Evolutionary conservation across 2,329 filamentous ascomycete genomes (phyloP), one percentile per base, ranked within the genome.

Genomic region (Aspergillus proliferans): DNA sequence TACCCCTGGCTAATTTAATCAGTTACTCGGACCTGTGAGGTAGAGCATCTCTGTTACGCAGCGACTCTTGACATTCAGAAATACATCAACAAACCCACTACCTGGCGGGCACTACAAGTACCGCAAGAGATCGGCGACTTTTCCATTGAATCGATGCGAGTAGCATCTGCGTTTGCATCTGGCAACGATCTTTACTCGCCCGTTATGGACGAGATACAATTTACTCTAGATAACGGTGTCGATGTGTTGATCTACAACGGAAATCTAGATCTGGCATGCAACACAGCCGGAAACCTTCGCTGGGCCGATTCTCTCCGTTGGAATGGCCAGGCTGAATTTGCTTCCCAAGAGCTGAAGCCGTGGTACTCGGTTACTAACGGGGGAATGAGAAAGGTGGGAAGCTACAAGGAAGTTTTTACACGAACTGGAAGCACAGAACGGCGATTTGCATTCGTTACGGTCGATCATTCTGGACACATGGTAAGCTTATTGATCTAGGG

Each of bases 241-340:
- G 39, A 62, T 44, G 59, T 54, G 26, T 45, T 63, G 7, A 53
- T 54, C 1, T 63, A 61, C 28, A 59, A 62, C 24, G 59, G 59
- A 0, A 62, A 62, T 10, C 47, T 62, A 0, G 60, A 62, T 21
- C 41, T 62, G 8, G 60, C 59, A 3, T 63, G 60, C 22, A 63
- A 63, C 18, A 62, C 59, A 1, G 60, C 60, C 4, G 60, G 59
- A 8, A 58, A 51, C 24, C 47, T 60, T 2, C 52, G 55, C 1
- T 62, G 58, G 60, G 51, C 59, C 1, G 43, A 57, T 43, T 55
- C 58, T 12, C 49, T 62, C 14, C 14, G 41, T 2, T 61, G 60
- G 59, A 59, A 59, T 33, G 58, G 60, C 1, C 60, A 62, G 43
- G 40, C 47, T 3, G 58, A 57, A 38, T 62, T 62, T 22, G 15